Conservation (phyloP, 176 grass and related monocot species). For the Paspalum notatum region DNA sequence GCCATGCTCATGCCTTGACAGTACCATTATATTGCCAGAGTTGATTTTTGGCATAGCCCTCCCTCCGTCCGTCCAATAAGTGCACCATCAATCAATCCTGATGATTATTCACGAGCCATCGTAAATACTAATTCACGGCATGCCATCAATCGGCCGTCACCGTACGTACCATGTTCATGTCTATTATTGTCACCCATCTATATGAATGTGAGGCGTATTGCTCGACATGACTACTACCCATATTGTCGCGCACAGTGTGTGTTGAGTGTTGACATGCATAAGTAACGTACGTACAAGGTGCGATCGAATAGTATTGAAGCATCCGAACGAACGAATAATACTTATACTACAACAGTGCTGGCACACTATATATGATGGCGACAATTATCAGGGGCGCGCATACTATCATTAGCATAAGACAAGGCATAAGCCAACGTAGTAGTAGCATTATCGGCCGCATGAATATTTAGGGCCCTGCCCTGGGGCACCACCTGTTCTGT, state of each 20-base stretch:
- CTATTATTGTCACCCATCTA: too few relatives aligned
- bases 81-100: too few relatives aligned
- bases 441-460: conserved; percentile 30
- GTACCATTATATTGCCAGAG: too few relatives aligned
- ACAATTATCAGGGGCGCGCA: neutral
- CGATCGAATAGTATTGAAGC: neutral
- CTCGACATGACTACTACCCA: neutral
- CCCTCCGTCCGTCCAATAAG: too few relatives aligned
- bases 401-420: neutral
- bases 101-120: too few relatives aligned
- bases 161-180: too few relatives aligned
- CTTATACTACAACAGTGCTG: neutral
- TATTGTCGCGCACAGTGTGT: neutral
- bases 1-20: too few relatives aligned
- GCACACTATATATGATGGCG: neutral
- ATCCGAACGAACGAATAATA: neutral
- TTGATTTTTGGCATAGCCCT: too few relatives aligned
- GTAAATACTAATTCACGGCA: too few relatives aligned
- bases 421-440: neutral
- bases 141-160: too few relatives aligned
- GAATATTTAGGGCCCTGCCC: conserved; percentile 18
- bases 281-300: neutral
- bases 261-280: too few relatives aligned
- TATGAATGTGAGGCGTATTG: too few relatives aligned
- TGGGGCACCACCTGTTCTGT: conserved; percentile 29